A percentile compares a stretch with the other conserved stretches of the same genome.
Conservation (phyloP, 805 yeast genomes). For the Hanseniaspora valbyensis region DNA sequence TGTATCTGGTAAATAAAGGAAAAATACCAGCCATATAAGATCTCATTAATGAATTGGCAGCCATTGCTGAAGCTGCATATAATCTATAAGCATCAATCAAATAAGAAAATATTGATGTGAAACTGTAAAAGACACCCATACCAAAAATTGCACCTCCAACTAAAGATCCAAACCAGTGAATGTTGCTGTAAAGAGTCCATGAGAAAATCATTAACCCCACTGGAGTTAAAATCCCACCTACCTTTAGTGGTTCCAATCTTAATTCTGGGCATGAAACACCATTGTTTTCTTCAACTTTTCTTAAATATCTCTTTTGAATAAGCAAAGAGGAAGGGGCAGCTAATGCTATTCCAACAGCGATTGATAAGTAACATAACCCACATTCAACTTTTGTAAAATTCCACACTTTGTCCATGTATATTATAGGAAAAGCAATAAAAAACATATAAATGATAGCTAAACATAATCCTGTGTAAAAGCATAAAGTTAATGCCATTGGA, state of each 20-base stretch:
- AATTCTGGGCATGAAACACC: slow-evolving; percentile 49
- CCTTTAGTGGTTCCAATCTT: slow-evolving; percentile 47
- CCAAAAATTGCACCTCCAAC: slow-evolving; percentile 69
- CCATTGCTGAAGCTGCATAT: slow-evolving; percentile 43
- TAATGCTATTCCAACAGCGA: slow-evolving; percentile 40
- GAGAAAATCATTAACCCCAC: slow-evolving; percentile 63
- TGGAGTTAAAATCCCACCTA: slow-evolving; percentile 57
- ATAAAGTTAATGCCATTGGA: slow-evolving; percentile 45
- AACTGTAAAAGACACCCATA: slow-evolving; percentile 51
- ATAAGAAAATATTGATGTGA: slow-evolving; percentile 56
- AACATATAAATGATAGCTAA: slow-evolving; percentile 54
- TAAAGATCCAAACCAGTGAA: slow-evolving; percentile 66
- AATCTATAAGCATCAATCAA: slow-evolving; percentile 52
- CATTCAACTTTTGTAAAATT: slow-evolving; percentile 42
- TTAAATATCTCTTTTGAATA: slow-evolving; percentile 37
- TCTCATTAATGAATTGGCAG: slow-evolving; percentile 43
- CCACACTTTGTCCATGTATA: slow-evolving; percentile 40
- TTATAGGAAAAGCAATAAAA: slow-evolving; percentile 55
- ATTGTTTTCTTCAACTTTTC: slow-evolving; percentile 35
- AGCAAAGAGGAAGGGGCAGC: slow-evolving; percentile 37
- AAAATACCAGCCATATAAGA: slow-evolving; percentile 45
- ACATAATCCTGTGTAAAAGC: slow-evolving; percentile 47
- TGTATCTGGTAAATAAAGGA: slow-evolving; percentile 47
- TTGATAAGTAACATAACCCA: slow-evolving; percentile 55
- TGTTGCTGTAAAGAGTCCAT: slow-evolving; percentile 50